Evolutionary conservation across 1,139 yeast species (phyloP), one percentile per base, ranked within the genome.

Genomic region (Kodamaea alishanica): DNA sequence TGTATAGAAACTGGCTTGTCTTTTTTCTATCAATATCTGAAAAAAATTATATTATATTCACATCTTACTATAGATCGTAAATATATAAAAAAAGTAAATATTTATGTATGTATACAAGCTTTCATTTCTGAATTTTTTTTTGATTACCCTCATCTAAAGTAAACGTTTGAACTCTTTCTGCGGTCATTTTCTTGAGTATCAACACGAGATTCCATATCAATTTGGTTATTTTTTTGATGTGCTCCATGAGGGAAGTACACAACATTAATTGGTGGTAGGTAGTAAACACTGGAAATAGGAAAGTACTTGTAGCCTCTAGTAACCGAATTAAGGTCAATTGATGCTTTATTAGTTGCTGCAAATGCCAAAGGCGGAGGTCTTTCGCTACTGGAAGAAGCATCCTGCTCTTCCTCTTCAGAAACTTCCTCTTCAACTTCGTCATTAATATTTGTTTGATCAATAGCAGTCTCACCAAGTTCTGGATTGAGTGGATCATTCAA

Each of bases 231-330:
- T 1, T 59, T 60, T 40, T 70, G 80, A 49, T 76, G 81, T 2
- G 74, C 78, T 6, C 80, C 70, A 51, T 77, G 83, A 1, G 83
- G 83, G 45, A 77, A 72, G 51, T 77, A 77, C 7, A 77, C 81
- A 37, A 73, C 79, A 51, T 77, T 78, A 24, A 77, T 76, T 1
- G 82, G 83, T 7, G 81, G 81, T 37, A 76, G 60, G 56, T 77
- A 77, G 51, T 77, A 77, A 29, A 75, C 79, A 44, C 64, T 67
- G 40, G 78, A 75, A 39, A 77, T 71, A 1, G 82, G 81, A 55
- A 75, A 76, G 46, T 77, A 77, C 47, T 75, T 76, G 52, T 77
- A 77, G 20, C 20, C 20, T 27, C 59, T 54, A 23, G 54, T 57
- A 20, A 46, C 50, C 23, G 49, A 43, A 22, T 45, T 42, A 28